Conservation (phyloP, 2,329 filamentous ascomycete species). For the Chaetomium globosum region DNA sequence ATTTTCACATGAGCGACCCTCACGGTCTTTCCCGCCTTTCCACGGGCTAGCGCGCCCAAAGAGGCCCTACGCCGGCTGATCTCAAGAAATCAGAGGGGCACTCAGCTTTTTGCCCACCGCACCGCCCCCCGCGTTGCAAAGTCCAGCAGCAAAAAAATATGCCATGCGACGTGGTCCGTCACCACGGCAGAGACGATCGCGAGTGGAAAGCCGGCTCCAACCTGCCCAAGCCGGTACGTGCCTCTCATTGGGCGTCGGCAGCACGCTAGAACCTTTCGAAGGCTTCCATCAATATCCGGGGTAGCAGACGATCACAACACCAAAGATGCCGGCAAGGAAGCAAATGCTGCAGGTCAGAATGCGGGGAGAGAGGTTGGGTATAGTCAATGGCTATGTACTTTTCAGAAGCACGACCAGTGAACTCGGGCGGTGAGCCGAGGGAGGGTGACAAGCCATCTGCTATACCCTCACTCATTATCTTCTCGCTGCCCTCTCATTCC, state of each 20-base stretch:
- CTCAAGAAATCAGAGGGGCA: not conserved
- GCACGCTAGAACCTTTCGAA: constrained; percentile 26
- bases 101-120: not conserved
- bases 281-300: constrained; percentile 30
- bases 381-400: constrained; percentile 11
- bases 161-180: constrained; percentile 12
- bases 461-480: constrained; percentile 6
- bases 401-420: not conserved
- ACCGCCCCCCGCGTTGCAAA: not conserved
- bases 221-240: constrained; percentile 9
- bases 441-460: constrained; percentile 7
- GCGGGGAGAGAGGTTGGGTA: constrained; percentile 26
- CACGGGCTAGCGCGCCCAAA: constrained; percentile 18
- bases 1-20: constrained; percentile 8
- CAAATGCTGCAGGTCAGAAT: constrained; percentile 23
- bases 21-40: constrained; percentile 22
- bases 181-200: not conserved
- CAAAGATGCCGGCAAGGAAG: constrained; percentile 2
- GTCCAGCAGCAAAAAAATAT: not conserved
- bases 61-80: constrained; percentile 25
- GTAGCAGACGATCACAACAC: constrained; percentile 20
- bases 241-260: constrained; percentile 22
- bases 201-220: constrained; percentile 22
- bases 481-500: constrained; percentile 17
- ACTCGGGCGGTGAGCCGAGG: not conserved